Base-by-base conservation (phyloP, 306 rosid species). In the Rosa lucieae region DNA sequence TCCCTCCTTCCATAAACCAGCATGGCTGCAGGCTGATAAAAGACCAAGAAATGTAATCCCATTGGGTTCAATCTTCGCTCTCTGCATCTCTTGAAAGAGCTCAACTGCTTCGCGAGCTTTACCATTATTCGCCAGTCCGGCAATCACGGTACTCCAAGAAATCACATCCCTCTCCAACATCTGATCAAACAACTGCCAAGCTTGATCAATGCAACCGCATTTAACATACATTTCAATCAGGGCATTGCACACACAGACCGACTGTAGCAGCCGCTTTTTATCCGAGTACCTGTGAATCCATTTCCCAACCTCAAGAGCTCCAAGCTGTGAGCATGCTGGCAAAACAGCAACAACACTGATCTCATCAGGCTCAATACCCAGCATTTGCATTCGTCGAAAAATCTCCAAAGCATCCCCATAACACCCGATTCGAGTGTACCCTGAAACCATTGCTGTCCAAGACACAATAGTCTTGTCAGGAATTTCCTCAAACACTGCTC, bases 61-160 rank as follows among this genome's bases (percentile, higher is more conserved):
- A 80, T 95, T 90, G 3, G 97, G 98, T 76, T 73, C 44, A 13
- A 84, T 84, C 43, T 70, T 51, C 15, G 77, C 77, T 74, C 78
- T 85, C 71, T 76, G 86, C 98, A 92, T 92, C 1, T 76, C 89
- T 73, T 78, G 83, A 82, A 95, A 95, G 39, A 92, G 78, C 70
- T 77, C 73, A 61, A 92, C 84, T 70, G 98, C 97, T 53, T 79
- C 88, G 6, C 37, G 70, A 78, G 86, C 97, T 74, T 84, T 84
- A 10, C 97, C 97, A 56, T 89, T 82, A 79, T 93, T 91, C 2
- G 96, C 96, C 65, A 91, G 70, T 72, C 92, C 98, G 8, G 87
- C 88, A 47, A 89, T 89, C 92, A 92, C 83, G 21, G 92, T 92
- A 76, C 93, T 94, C 97, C 99, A 92, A 74, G 97, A 90, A 72